Evolutionary conservation across 2,329 filamentous ascomycete genomes (phyloP), one percentile per base, ranked within the genome.

Genomic region (Penicillium sp.): DNA sequence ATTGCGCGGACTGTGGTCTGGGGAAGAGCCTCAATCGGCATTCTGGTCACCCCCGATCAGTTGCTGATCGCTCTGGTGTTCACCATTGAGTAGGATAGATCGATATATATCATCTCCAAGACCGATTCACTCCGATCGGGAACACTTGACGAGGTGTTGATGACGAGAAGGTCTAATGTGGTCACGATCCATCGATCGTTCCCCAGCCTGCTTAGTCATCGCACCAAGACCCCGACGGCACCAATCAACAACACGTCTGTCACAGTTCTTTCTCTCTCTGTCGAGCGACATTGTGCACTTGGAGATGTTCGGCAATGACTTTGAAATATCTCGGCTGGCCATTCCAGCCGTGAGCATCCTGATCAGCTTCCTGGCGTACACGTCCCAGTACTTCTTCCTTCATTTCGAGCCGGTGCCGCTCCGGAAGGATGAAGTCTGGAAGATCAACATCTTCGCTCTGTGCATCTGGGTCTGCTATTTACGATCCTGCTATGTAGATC

Each of bases 391-490:
- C 60, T 74, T 86, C 11, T 82, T 86, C 58, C 60, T 71, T 31
- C 68, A 70, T 44, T 71, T 85, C 41, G 80, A 85, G 40, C 79
- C 82, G 1, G 69, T 64, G 16, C 79, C 82, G 3, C 71, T 86
- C 14, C 71, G 67, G 14, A 69, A 63, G 47, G 67, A 75, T 20
- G 75, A 86, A 63, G 58, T 74, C n/a, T 74, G 79, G 59, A 70
- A 73, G 24, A 79, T 85, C 61, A 86, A 87, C 63, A 57, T 72
- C 2, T 69, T 83, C 35, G 72, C 84, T 2, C 61, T 72, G 3
- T 79, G 78, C 54, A 77, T 85, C 24, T 78, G 82, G 67, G 75
- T 86, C 42, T 82, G 78, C 58, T 86, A 85, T 63, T 78, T 75
- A 50, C 72, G 80, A 55, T 76, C 81, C n/a, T 84, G 83, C 51